phyloP scores from a whole-genome alignment of 2,329 filamentous ascomycete genomes.

The Stachybotrys elegans region DNA sequence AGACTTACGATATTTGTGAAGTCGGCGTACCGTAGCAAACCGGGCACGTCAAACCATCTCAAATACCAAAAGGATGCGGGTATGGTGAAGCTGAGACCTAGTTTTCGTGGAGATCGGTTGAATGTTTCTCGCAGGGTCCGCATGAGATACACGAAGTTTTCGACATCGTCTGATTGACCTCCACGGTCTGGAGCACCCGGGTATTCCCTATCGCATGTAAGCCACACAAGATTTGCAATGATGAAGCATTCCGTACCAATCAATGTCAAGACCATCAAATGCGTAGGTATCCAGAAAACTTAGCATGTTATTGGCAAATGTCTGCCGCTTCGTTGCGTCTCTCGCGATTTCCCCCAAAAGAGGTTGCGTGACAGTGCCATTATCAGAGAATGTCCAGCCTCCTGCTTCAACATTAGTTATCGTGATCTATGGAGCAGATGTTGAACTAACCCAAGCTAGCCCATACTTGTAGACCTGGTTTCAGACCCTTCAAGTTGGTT shows the following conservation, averaged over 20 bases:
- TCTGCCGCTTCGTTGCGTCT: neutral
- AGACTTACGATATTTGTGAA: neutral
- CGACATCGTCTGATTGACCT: neutral
- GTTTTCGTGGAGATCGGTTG: neutral
- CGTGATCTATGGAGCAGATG: too few relatives aligned
- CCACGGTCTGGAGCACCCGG: neutral
- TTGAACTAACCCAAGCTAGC: too few relatives aligned
- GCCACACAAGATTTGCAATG: constrained; percentile 3
- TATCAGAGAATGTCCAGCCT: constrained; percentile 28
- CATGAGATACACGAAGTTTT: neutral
- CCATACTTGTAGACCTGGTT: constrained; percentile 12
- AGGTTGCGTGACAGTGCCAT: constrained; percentile 9
- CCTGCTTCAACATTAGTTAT: too few relatives aligned
- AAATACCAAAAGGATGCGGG: neutral
- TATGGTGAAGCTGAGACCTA: neutral
- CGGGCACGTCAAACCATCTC: neutral
- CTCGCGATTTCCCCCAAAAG: neutral
- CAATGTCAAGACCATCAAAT: neutral
- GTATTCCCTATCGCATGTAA: too few relatives aligned
- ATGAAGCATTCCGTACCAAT: constrained; percentile 21
- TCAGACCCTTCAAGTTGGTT: constrained; percentile 1
- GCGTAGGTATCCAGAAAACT: neutral
- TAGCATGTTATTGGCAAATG: neutral
- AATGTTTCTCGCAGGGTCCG: neutral
- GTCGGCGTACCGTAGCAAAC: neutral